A percentile compares a stretch with the other conserved stretches of the same genome.
Evolutionary conservation across 352 stramenopile genomes (phyloP).

Genomic region (Phytophthora rubi): DNA sequence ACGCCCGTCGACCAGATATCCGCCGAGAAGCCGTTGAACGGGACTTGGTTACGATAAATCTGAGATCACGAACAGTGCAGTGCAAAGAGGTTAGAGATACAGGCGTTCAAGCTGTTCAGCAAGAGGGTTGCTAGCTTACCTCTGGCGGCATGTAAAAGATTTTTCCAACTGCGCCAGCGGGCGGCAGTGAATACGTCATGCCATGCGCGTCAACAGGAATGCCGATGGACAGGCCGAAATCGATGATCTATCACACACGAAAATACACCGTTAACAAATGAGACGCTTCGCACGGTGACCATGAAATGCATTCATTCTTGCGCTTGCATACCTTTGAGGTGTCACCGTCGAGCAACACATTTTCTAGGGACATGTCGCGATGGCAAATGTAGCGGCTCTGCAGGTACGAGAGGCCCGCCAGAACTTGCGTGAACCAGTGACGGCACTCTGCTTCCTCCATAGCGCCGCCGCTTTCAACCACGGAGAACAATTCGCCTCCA

Average conservation of each 20-base stretch:
- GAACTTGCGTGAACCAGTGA: constrained; percentile 87
- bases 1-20: constrained; percentile 95
- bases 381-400: constrained; percentile 89
- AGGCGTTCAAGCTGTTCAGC: neutral
- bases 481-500: constrained; percentile 82
- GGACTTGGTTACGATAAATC: constrained; percentile 91
- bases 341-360: constrained; percentile 84
- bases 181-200: constrained; percentile 88
- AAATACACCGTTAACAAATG: neutral
- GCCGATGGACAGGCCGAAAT: constrained; percentile 86
- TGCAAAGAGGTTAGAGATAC: constrained; percentile 8
- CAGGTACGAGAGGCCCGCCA: constrained; percentile 80
- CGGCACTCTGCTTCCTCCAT: constrained; percentile 81
- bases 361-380: constrained; percentile 90
- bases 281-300: neutral
- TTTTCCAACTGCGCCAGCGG: constrained; percentile 83
- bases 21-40: constrained; percentile 91
- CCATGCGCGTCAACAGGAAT: constrained; percentile 84
- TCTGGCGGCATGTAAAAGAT: constrained; percentile 92
- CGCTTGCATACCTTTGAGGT: constrained; percentile 69
- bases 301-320: neutral
- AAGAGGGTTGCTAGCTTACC: constrained; percentile 34
- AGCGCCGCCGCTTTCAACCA: constrained; percentile 81
- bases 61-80: constrained; percentile 22
- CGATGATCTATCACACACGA: constrained; percentile 67